phyloP scores from a whole-genome alignment of 129 eudicot genomes.

The Helianthus tuberosus region DNA sequence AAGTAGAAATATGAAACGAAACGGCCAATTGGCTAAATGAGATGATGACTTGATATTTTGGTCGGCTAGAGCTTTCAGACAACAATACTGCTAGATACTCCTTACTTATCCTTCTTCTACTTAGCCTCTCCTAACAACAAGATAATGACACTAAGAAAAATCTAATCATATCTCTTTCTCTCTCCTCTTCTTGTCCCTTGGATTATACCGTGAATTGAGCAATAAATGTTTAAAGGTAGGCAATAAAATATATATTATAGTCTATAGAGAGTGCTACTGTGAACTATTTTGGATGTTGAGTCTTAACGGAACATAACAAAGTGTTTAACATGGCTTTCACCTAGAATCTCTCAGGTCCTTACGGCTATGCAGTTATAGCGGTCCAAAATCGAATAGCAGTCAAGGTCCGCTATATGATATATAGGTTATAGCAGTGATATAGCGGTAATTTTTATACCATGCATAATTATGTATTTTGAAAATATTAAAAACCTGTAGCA shows the following conservation, averaged over 20 bases:
- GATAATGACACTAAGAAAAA: background rate
- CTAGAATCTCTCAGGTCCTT: background rate
- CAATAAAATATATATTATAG: background rate
- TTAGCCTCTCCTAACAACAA: background rate
- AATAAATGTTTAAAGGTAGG: conserved; percentile 6
- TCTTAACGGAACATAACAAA: background rate
- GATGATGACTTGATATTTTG: background rate
- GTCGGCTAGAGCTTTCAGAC: background rate
- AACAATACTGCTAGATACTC: background rate
- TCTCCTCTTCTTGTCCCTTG: background rate
- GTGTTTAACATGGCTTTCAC: background rate
- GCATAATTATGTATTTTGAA: too few species aligned
- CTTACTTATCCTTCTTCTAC: background rate
- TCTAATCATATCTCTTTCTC: background rate
- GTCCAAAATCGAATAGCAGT: too few species aligned
- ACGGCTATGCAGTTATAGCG: too few species aligned
- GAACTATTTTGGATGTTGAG: background rate
- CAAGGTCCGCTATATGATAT: too few species aligned
- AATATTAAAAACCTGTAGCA: too few species aligned
- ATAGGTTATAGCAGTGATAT: too few species aligned
- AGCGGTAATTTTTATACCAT: too few species aligned
- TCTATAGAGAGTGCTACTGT: background rate
- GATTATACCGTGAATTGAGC: background rate
- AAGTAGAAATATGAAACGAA: background rate
- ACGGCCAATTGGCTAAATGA: background rate